Base-by-base conservation (phyloP, 108 stramenopile species). In the Discostella pseudostelligera region DNA sequence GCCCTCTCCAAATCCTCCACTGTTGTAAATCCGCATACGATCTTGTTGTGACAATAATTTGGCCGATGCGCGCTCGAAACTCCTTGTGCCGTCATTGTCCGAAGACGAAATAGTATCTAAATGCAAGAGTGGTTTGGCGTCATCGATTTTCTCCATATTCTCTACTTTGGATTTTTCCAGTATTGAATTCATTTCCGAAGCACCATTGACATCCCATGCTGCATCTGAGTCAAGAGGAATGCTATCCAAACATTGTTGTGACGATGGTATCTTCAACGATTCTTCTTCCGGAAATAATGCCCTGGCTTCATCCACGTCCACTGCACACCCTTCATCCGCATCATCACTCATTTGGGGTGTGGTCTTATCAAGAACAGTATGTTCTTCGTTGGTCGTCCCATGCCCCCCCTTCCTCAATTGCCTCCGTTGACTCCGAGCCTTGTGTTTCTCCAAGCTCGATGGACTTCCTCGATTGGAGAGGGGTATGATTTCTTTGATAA, bases 21-120 rank as follows among this genome's bases (percentile, higher is more conserved):
- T 47, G 8, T 54, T 69, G 29, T 76, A 76, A 46, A 76, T 59
- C 16, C 28, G 40, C 28, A 76, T 54, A 36, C 75, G 75, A 29
- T 69, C 67, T 12, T 62, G 49, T 39, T 76, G 75, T 17, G 50
- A 59, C 58, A 65, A 14, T 25, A 76, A 68, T 24, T 65, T 76
- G 16, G 71, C 57, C 35, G 62, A 48, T 50, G 25, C 36, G 17
- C 22, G 37, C 10, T 47, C 36, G 0, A 14, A 17, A n/a, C 36
- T 6, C 8, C 36, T 16, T 45, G n/a, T 8, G 13, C 25, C 42
- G 7, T 53, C 28, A 26, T 48, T 16, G 12, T 70, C 69, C n/a
- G 42, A n/a, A n/a, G n/a, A 61, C 6, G 69, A 56, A 20, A 35
- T 10, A 0, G 3, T 45, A 48, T 28, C 61, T 35, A 71, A 57